Conservation (phyloP, 768 basidiomycete species). For the Trametes cubensis region DNA sequence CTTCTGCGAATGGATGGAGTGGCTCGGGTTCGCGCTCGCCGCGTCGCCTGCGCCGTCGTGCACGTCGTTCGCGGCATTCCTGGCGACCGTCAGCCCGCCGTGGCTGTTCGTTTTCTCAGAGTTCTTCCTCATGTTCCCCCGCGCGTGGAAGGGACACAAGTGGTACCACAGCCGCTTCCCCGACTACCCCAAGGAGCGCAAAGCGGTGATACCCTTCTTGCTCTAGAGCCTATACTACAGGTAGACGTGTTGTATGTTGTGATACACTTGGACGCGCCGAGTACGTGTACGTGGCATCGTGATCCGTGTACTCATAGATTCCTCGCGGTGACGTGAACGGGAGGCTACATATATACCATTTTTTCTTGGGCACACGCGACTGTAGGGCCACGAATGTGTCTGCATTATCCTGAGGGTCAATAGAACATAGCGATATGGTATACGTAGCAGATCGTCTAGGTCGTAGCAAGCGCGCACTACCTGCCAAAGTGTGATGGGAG, state of each 20-base stretch:
- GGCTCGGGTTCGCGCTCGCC: constrained; percentile 85
- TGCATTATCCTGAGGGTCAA: constrained; percentile 12
- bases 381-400: constrained; percentile 1
- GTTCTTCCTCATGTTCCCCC: constrained; percentile 75
- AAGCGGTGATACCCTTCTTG: constrained; percentile 78
- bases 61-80: constrained; percentile 36
- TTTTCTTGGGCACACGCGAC: too few relatives aligned
- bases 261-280: too few relatives aligned
- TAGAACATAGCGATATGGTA: constrained; percentile 12
- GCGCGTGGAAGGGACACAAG: constrained; percentile 77
- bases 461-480: constrained; percentile 6
- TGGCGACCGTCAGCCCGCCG: constrained; percentile 62
- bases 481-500: neutral
- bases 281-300: too few relatives aligned
- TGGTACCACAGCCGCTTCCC: constrained; percentile 86
- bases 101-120: constrained; percentile 81
- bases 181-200: constrained; percentile 78
- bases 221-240: constrained; percentile 47
- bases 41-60: constrained; percentile 52
- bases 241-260: too few relatives aligned
- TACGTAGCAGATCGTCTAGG: constrained; percentile 20
- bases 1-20: constrained; percentile 94
- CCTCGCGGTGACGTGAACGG: too few relatives aligned
- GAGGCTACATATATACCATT: neutral
- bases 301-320: too few relatives aligned